Conservation (phyloP, 345 rosid genomes). For the Gossypioides kirkii region DNA sequence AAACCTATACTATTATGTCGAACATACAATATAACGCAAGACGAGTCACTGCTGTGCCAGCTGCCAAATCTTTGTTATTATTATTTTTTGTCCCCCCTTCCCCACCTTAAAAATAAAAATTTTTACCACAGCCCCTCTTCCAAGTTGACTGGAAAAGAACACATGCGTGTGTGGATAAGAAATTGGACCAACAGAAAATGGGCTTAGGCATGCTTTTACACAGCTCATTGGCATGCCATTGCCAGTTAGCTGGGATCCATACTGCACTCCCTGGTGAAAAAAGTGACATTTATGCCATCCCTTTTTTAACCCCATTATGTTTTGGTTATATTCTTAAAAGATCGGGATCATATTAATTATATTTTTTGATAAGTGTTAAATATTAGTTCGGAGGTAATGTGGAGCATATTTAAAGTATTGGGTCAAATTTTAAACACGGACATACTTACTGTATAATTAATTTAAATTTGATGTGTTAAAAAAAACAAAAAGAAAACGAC, state of each 20-base stretch:
- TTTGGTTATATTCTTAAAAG: too few species aligned
- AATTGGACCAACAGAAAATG: background rate
- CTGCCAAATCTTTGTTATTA: background rate
- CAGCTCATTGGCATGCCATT: background rate
- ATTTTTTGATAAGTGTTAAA: too few species aligned
- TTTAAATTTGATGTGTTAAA: too few species aligned
- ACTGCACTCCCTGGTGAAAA: constrained; percentile 16
- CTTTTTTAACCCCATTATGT: background rate
- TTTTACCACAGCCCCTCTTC: background rate
- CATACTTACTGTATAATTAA: too few species aligned
- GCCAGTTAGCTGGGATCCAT: background rate
- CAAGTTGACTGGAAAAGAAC: background rate
- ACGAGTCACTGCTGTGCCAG: background rate
- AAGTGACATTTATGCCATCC: background rate
- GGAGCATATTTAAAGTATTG: too few species aligned
- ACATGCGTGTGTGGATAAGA: background rate
- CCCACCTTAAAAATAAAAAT: too few species aligned
- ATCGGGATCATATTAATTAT: too few species aligned
- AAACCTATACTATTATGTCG: too few species aligned
- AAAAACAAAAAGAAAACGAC: too few species aligned
- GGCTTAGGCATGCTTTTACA: background rate
- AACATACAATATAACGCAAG: too few species aligned
- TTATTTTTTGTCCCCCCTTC: background rate
- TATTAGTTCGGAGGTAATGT: rapidly evolving
- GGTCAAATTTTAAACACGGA: too few species aligned